Evolutionary conservation across 805 yeast genomes (phyloP), one percentile per base, ranked within the genome.

Genomic region (Wickerhamiella australiensis): DNA sequence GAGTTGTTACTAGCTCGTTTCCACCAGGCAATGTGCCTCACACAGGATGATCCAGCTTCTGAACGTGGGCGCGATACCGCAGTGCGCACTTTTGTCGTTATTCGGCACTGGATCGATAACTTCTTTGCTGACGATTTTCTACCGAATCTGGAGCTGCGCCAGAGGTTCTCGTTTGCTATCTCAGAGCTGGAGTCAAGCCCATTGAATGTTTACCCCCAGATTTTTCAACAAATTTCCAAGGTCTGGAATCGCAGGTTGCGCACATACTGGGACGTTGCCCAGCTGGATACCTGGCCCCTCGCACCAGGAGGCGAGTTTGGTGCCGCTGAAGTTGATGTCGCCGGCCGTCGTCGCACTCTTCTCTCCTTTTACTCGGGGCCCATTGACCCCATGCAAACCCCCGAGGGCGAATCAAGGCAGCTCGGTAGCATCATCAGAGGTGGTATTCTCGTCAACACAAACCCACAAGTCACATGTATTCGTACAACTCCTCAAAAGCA

Each of bases 41-140:
- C 50, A 52, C 13, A 59, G 66, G 21, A 11, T 13, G 46, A 42
- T 20, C 57, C 59, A n/a, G 59, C 59, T 37, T 59, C 61, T 9
- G 72, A 71, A 52, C 60, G 73, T 2, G 94, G 94, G 1, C 75
- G 79, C 52, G 69, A 82, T 42, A 80, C 82, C 1, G 68, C 85
- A 11, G 74, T 88, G 33, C 72, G 97, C 58, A 81, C 94, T 0
- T 90, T 88, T 68, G 95, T 85, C 23, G 79, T 83, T 25, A 57
- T 92, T 40, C 76, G 96, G 59, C 95, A 85, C 67, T 90, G 97
- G 95, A 63, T 90, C 17, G 65, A 85, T 52, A 90, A 88, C 64
- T 88, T 85, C 63, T 92, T 86, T 59, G 73, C 78, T 38, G 90
- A 85, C 61, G 97, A 92, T 64, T 92, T 88, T 61, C 68, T 81